Evolutionary conservation across 305 asterid species (phyloP).

Genomic region (Fraxinus dipetala): DNA sequence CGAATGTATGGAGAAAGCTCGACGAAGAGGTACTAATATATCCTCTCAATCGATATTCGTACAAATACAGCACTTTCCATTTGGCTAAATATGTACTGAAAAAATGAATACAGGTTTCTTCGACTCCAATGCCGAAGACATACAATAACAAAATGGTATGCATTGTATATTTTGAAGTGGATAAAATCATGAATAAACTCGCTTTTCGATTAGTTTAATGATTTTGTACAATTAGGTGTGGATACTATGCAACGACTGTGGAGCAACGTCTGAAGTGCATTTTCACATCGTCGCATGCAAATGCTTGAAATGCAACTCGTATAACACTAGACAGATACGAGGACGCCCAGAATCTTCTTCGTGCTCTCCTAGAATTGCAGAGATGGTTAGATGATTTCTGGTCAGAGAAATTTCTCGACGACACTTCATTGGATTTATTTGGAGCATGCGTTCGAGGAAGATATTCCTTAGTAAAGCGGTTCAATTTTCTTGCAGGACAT

Average conservation of each 20-base stretch:
- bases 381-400: conserved; percentile 26
- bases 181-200: neutral
- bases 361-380: conserved; percentile 31
- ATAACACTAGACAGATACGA: conserved; percentile 53
- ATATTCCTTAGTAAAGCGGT: neutral
- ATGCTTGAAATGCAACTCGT: conserved; percentile 55
- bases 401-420: neutral
- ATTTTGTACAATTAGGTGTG: conserved; percentile 39
- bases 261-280: conserved; percentile 45
- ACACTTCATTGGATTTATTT: neutral
- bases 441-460: neutral
- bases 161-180: neutral
- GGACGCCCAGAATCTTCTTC: conserved; percentile 37
- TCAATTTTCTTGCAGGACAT: neutral
- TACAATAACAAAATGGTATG: conserved; percentile 49
- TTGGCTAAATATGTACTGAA: neutral
- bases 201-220: neutral
- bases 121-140: conserved; percentile 50
- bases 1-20: conserved; percentile 48
- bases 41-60: neutral
- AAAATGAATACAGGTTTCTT: conserved; percentile 39
- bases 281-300: conserved; percentile 49
- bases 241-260: conserved; percentile 65
- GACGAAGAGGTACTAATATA: conserved; percentile 43
- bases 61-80: neutral